Evolutionary conservation across 805 yeast genomes (phyloP).

Genomic region (Candida coquimbonensis): DNA sequence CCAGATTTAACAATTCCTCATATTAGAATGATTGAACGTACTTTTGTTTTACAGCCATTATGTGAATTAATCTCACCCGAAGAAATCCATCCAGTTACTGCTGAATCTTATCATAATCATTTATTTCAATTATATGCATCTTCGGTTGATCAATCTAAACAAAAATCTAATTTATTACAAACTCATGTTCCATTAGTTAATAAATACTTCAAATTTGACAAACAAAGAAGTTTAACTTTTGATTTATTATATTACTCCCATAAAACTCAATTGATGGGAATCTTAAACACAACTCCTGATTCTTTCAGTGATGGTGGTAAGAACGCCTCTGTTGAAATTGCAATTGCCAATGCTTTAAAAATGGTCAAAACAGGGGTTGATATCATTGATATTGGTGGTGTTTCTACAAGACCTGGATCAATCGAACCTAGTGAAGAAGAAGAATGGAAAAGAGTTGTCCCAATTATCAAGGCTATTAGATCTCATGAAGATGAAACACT

Average conservation of each 20-base stretch:
- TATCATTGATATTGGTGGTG: slow-evolving; percentile 90
- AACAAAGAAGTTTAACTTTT: slow-evolving; percentile 29
- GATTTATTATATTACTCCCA: slow-evolving; percentile 38
- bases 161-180: slow-evolving; percentile 43
- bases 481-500: slow-evolving; percentile 28
- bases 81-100: slow-evolving; percentile 73
- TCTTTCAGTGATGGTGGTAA: slow-evolving; percentile 90
- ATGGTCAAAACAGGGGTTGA: slow-evolving; percentile 58
- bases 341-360: slow-evolving; percentile 38
- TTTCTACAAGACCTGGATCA: slow-evolving; percentile 87
- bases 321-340: slow-evolving; percentile 30
- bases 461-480: slow-evolving; percentile 59
- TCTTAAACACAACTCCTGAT: slow-evolving; percentile 87
- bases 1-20: slow-evolving; percentile 74
- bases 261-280: slow-evolving; percentile 76
- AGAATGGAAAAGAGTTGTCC: slow-evolving; percentile 66
- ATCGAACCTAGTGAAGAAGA: slow-evolving; percentile 51
- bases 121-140: slow-evolving; percentile 45
- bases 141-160: slow-evolving; percentile 27
- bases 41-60: slow-evolving; percentile 85
- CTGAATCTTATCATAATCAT: slow-evolving; percentile 71
- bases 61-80: slow-evolving; percentile 71
- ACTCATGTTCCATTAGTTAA: slow-evolving; percentile 42
- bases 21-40: slow-evolving; percentile 77
- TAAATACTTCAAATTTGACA: slow-evolving; percentile 14